Conservation (phyloP, 2,329 filamentous ascomycete species). For the Penicillium frequentans region DNA sequence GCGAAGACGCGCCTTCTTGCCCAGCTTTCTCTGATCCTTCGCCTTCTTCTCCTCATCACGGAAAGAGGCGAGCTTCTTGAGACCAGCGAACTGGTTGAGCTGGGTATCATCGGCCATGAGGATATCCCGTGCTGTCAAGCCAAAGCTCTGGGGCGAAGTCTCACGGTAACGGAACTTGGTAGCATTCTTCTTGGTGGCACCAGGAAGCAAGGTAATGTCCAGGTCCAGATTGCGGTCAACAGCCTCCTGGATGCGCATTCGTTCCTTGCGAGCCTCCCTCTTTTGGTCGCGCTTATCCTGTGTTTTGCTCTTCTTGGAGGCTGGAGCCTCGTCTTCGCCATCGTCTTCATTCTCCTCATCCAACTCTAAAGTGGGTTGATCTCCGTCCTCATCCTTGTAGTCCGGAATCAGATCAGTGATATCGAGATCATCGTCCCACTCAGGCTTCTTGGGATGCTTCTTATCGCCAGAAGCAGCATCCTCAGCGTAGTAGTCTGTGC, state of each 20-base stretch:
- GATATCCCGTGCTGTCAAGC: slow-evolving; percentile 86
- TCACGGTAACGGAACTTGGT: slow-evolving; percentile 85
- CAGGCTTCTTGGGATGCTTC: slow-evolving; percentile 74
- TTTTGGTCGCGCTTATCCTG: slow-evolving; percentile 60
- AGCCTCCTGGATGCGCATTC: slow-evolving; percentile 78
- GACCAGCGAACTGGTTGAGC: slow-evolving; percentile 84
- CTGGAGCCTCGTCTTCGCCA: slow-evolving; percentile 42
- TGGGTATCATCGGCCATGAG: slow-evolving; percentile 82
- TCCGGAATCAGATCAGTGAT: slow-evolving; percentile 90
- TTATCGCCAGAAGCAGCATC: slow-evolving; percentile 48
- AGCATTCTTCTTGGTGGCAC: slow-evolving; percentile 52
- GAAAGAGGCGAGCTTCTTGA: slow-evolving; percentile 94
- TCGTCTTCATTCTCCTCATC: slow-evolving; percentile 54
- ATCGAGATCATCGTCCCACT: slow-evolving; percentile 96
- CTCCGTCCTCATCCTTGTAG: slow-evolving; percentile 81
- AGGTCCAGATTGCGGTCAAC: slow-evolving; percentile 80
- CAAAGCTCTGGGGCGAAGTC: slow-evolving; percentile 85
- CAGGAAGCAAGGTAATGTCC: slow-evolving; percentile 61
- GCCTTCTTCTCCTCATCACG: slow-evolving; percentile 85
- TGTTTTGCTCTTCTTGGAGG: slow-evolving; percentile 48
- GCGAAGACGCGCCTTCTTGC: slow-evolving; percentile 87
- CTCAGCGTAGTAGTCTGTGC: slow-evolving; percentile 80
- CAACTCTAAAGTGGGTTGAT: slow-evolving; percentile 57
- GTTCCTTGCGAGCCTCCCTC: slow-evolving; percentile 75
- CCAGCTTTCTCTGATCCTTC: slow-evolving; percentile 81